Percentiles rank a stretch among this genome's conserved stretches.
Evolutionary conservation across 805 yeast genomes (phyloP).

Genomic region (Wickerhamiella azymoides): DNA sequence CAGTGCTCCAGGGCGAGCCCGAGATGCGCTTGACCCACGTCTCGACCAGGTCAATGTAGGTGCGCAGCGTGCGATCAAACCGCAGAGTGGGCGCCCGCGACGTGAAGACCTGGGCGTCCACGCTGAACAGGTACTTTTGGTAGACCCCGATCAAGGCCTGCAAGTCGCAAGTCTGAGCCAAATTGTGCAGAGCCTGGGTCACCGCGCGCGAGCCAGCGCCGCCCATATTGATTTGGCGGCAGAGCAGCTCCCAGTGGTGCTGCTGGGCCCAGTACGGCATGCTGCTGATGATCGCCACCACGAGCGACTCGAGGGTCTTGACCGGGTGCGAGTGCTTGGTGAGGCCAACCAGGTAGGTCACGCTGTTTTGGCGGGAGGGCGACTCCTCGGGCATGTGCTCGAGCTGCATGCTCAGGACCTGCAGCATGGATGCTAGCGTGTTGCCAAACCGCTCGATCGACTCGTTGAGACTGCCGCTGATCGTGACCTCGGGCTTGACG

Average conservation of each 20-base stretch:
- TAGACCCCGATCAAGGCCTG: constrained; percentile 56
- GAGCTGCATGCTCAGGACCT: constrained; percentile 2
- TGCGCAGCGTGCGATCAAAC: constrained; percentile 41
- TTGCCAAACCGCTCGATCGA: constrained; percentile 19
- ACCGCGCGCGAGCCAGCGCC: constrained; percentile 56
- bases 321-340: background rate
- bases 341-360: constrained; percentile 15
- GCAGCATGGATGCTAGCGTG: constrained; percentile 15
- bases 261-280: constrained; percentile 60
- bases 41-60: constrained; percentile 66
- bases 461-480: constrained; percentile 13
- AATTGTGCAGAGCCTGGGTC: constrained; percentile 42
- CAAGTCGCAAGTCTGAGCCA: constrained; percentile 59
- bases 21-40: constrained; percentile 47
- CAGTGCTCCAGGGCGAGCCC: constrained; percentile 54
- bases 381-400: constrained; percentile 5
- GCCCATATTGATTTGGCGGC: constrained; percentile 61
- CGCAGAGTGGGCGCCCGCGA: constrained; percentile 46
- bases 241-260: constrained; percentile 59
- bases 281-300: constrained; percentile 55
- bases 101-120: constrained; percentile 41
- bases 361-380: constrained; percentile 17
- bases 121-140: constrained; percentile 67
- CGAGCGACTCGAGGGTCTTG: constrained; percentile 32
- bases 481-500: constrained; percentile 10